Evolutionary conservation across 345 rosid genomes (phyloP).

Genomic region (Salix exigua): DNA sequence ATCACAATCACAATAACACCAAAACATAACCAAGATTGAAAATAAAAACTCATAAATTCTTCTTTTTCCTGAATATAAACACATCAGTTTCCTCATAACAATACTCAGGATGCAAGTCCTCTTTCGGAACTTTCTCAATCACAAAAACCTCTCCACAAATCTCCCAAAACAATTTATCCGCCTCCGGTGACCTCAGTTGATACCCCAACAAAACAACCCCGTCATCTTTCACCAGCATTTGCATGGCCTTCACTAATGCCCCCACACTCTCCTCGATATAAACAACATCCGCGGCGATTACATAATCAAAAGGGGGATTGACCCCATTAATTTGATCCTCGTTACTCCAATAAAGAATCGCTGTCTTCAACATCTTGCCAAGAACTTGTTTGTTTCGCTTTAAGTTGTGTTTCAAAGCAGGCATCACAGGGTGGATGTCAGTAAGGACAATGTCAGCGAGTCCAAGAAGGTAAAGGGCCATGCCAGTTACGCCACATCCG

Average conservation of each 20-base stretch:
- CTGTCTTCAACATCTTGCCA: constrained; percentile 51
- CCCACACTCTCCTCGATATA: constrained; percentile 70
- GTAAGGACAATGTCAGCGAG: constrained; percentile 71
- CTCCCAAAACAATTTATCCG: constrained; percentile 81
- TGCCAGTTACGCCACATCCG: constrained; percentile 86
- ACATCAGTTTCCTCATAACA: constrained; percentile 80
- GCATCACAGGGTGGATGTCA: constrained; percentile 85
- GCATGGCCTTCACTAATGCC: constrained; percentile 66
- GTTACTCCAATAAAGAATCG: constrained; percentile 67
- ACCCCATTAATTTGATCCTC: constrained; percentile 52
- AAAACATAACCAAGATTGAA: not conserved
- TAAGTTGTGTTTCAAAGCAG: constrained; percentile 85
- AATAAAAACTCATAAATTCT: constrained; percentile 5
- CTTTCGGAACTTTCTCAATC: constrained; percentile 76
- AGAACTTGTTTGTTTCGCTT: constrained; percentile 76
- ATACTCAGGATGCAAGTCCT: constrained; percentile 77
- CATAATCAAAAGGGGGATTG: constrained; percentile 76
- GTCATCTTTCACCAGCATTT: constrained; percentile 57
- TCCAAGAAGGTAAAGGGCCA: constrained; percentile 82
- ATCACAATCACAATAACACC: not conserved
- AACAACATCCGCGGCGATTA: constrained; percentile 82
- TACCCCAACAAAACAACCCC: constrained; percentile 75
- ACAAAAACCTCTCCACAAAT: constrained; percentile 51
- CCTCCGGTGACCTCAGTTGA: constrained; percentile 86
- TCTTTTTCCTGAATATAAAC: constrained; percentile 65